phyloP scores from a whole-genome alignment of 331 rosid genomes.

The Quercus phellos region DNA sequence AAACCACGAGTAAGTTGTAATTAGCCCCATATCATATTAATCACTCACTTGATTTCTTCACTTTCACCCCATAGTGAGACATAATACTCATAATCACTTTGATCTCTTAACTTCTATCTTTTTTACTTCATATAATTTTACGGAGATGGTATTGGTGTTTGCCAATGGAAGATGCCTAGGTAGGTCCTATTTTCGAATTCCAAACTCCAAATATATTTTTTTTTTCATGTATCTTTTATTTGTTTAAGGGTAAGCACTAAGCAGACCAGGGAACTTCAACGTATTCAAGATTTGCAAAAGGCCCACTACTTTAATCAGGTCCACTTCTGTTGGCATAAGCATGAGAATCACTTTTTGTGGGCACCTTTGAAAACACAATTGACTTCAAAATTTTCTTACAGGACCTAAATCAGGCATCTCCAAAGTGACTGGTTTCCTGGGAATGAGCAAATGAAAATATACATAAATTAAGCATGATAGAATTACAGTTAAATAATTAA shows the following conservation, averaged over 20 bases:
- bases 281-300: neutral
- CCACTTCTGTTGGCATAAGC: neutral
- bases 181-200: neutral
- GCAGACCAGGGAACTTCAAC: neutral
- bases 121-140: neutral
- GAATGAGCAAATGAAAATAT: neutral
- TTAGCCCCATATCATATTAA: no score
- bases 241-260: neutral
- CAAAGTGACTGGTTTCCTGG: neutral
- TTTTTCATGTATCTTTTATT: neutral
- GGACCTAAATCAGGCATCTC: conserved; percentile 18
- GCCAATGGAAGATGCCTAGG: neutral
- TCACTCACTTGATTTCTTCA: no score
- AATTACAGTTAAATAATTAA: no score
- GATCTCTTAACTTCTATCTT: neutral
- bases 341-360: neutral
- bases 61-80: no score
- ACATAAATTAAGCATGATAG: no score
- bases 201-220: neutral
- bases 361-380: conserved; percentile 4
- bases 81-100: no score
- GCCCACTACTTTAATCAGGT: neutral
- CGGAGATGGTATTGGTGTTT: no score
- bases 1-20: no score
- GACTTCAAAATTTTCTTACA: neutral